Evolutionary conservation across 768 basidiomycete species (phyloP), one percentile per base, ranked within the genome.

Genomic region (Postia placenta): DNA sequence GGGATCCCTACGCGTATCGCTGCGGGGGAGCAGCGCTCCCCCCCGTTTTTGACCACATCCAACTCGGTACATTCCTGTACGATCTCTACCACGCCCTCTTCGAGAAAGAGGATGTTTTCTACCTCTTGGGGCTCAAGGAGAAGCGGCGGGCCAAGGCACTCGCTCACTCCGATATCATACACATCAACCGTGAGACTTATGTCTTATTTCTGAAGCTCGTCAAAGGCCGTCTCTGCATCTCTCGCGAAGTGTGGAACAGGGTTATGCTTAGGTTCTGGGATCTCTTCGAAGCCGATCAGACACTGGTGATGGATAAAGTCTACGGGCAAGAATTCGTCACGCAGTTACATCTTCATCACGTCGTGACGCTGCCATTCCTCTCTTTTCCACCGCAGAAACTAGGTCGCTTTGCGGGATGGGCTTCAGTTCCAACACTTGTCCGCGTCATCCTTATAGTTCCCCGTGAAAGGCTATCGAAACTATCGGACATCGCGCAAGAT

Each of bases 151-250:
- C 23, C 9, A 51, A 41, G 24, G 54, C 54, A 0, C 14, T 68
- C 1, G n/a, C 39, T 3, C 57, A 55, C 15, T 54, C 60, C 11
- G 57, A 49, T 25, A 50, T 66, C 25, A 23, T 71, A 19, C 75
- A 76, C 51, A 81, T 83, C 53, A 69, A 61, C 9, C 71, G 81
- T 11, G 64, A 65, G 30, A 73, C 69, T 26, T 80, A 81, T 45
- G 77, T 65, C 1, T 53, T 67, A 2, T 60, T 84, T 36, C 60
- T 83, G 14, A 56, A 57, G 14, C 55, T 71, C 11, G 63, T 79
- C 27, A 72, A 69, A 50, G 60, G 60, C 19, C 62, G 66, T 33
- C 59, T 72, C 5, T 49, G 52, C 20, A 55, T 63, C 2, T 30
- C 59, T 0, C 37, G 56, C 2, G 60, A 58, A 2, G 62, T 73